A percentile compares a stretch with the other conserved stretches of the same genome.
Evolutionary conservation across 148 eudicot species (phyloP).

Genomic region (Amaranthus palmeri): DNA sequence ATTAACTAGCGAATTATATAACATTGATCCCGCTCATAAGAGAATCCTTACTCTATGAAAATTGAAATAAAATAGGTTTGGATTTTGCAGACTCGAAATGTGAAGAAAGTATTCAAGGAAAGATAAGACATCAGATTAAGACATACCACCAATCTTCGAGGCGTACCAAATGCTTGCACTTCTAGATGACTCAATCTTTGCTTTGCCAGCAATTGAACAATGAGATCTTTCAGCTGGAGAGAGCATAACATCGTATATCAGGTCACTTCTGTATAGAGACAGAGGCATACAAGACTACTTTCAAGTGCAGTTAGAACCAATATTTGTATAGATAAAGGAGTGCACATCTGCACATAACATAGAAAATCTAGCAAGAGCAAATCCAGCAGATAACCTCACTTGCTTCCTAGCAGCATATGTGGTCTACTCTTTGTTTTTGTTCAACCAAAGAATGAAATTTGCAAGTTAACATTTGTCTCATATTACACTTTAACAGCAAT

Average conservation of each 20-base stretch:
- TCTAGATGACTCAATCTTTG: slow-evolving; percentile 76
- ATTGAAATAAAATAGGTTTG: too few species aligned
- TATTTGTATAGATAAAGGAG: neutral
- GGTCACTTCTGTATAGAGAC: neutral
- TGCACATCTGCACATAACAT: neutral
- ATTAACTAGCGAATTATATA: too few species aligned
- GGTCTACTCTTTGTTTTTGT: neutral
- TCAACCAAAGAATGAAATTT: neutral
- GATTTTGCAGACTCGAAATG: too few species aligned
- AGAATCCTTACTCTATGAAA: too few species aligned
- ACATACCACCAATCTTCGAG: slow-evolving; percentile 93
- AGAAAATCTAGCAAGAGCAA: neutral
- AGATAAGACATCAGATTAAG: slow-evolving; percentile 3
- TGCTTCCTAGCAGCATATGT: neutral
- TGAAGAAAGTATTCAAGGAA: neutral
- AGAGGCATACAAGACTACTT: neutral
- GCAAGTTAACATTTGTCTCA: neutral
- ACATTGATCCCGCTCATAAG: too few species aligned
- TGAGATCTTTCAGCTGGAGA: slow-evolving; percentile 68
- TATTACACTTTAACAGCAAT: neutral
- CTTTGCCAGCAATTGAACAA: slow-evolving; percentile 64
- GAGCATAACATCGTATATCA: slow-evolving; percentile 1
- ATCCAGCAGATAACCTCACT: neutral
- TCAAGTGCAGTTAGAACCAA: neutral
- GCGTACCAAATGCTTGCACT: slow-evolving; percentile 78